Percentiles rank a stretch among this genome's conserved stretches.
These are phyloP conservation scores for Diutina catenulata DNA, from an alignment of 1,139 yeast genomes.

Conservation along the genomic window DNA sequence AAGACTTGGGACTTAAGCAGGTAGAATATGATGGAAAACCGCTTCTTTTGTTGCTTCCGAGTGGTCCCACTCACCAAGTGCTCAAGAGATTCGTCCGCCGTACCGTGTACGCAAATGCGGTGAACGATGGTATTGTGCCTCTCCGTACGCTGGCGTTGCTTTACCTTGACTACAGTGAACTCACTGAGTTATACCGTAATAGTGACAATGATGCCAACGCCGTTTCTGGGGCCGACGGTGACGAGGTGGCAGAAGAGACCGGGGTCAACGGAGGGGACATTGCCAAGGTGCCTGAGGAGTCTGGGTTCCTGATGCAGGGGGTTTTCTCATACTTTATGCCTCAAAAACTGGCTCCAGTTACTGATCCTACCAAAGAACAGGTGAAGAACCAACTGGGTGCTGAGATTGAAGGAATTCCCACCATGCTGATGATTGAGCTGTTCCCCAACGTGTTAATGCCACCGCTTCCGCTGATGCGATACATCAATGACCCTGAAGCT, in stretches of 20 bases:
- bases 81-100: constrained; percentile 54
- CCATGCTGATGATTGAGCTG: constrained; percentile 70
- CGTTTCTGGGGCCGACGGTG: not conserved
- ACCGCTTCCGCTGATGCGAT: constrained; percentile 66
- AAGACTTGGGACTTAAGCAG: constrained; percentile 61
- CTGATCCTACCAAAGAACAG: constrained; percentile 9
- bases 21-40: constrained; percentile 40
- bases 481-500: constrained; percentile 48
- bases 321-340: constrained; percentile 34
- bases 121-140: constrained; percentile 93
- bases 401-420: constrained; percentile 30
- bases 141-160: constrained; percentile 70
- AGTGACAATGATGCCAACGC: not conserved
- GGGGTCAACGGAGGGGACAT: not conserved
- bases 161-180: constrained; percentile 47
- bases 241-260: not conserved
- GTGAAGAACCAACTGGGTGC: constrained; percentile 12
- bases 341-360: constrained; percentile 23
- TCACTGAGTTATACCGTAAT: constrained; percentile 8
- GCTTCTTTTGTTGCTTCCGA: constrained; percentile 58
- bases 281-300: not conserved
- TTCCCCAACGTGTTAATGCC: constrained; percentile 77
- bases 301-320: constrained; percentile 30
- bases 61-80: constrained; percentile 67
- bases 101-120: constrained; percentile 66